Evolutionary conservation across 192 early-diverging fungal genomes (phyloP), one percentile per base, ranked within the genome.

Genomic region (Coemansia sp.): DNA sequence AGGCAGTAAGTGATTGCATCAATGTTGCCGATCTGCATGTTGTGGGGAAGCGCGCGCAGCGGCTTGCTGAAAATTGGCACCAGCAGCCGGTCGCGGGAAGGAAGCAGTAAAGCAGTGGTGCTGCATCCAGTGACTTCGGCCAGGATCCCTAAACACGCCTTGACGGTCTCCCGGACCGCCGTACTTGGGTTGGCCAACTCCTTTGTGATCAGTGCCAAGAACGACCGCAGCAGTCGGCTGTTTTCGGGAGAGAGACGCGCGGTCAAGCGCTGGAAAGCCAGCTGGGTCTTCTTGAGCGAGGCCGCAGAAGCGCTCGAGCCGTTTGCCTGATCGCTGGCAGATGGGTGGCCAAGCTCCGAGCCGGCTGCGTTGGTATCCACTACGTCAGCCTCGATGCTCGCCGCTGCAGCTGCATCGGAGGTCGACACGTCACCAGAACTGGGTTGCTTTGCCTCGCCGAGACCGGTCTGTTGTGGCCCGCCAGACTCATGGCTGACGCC

Each of bases 1-100:
- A 99, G 76, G 60, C 95, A 98, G 73, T 96, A 98, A 0, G 94
- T 97, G 54, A 99, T 95, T 4, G 96, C 96, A 63, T 99, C 98
- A 60, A 97, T 98, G 68, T 97, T 89, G 16, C 96, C 98, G 30
- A 99, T 99, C 72, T 98, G 98, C 89, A 97, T 92, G 49, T 92
- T 86, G 74, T 94, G 90, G 0, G 98, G 94, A 26, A 98, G 83
- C 0, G 96, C 95, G 7, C 96, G 90, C 54, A 99, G 83, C 4
- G 98, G 98, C 71, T 98, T 97, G 30, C 94, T 87, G 74, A 97
- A 98, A 55, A 99, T 99, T 5, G 95, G 94, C 5, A 79, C 80
- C 24, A 99, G 76, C 19, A 99, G 81, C 4, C 89, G 84, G 52
- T 98, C 94, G 52, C 89, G 83, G 2, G 92, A 90, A 5, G 93